Conservation (phyloP, 352 stramenopile genomes). For the Pythium pyrilobum region DNA sequence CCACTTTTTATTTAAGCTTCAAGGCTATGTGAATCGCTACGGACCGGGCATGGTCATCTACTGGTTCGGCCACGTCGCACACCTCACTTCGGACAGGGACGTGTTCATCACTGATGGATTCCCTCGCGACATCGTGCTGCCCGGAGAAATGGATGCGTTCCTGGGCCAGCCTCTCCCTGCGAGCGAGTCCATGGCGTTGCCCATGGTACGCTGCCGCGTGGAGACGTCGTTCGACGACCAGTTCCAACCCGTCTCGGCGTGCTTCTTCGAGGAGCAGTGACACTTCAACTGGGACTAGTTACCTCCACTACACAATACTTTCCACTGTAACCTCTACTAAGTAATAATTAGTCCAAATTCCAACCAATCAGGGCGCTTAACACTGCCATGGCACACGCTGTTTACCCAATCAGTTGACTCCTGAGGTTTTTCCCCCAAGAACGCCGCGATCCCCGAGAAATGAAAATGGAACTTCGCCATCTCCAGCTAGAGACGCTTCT, state of each 20-base stretch:
- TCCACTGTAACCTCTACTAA: not conserved
- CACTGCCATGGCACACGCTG: not conserved
- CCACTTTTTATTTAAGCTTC: conserved; percentile 40
- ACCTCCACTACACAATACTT: not conserved
- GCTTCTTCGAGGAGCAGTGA: not conserved
- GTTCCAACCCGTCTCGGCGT: conserved; percentile 9
- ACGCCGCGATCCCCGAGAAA: not conserved
- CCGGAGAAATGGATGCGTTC: conserved; percentile 43
- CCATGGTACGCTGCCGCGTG: not conserved
- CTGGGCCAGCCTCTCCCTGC: conserved; percentile 7
- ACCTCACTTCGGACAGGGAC: conserved; percentile 47
- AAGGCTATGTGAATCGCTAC: conserved; percentile 81
- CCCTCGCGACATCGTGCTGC: conserved; percentile 44
- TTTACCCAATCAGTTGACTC: conserved; percentile 11
- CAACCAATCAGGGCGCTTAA: not conserved
- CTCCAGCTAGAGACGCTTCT: not conserved
- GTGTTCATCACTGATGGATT: conserved; percentile 64
- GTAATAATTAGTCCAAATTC: not conserved
- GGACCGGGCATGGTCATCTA: conserved; percentile 87
- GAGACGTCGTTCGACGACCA: conserved; percentile 15
- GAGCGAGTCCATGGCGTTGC: not conserved
- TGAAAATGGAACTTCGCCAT: conserved; percentile 1
- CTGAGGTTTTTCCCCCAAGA: too few species aligned
- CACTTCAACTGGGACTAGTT: not conserved
- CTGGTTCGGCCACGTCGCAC: conserved; percentile 72